These are phyloP conservation scores for Melaleuca quinquenervia DNA, from an alignment of 345 rosid genomes.

Conservation along the genomic window DNA sequence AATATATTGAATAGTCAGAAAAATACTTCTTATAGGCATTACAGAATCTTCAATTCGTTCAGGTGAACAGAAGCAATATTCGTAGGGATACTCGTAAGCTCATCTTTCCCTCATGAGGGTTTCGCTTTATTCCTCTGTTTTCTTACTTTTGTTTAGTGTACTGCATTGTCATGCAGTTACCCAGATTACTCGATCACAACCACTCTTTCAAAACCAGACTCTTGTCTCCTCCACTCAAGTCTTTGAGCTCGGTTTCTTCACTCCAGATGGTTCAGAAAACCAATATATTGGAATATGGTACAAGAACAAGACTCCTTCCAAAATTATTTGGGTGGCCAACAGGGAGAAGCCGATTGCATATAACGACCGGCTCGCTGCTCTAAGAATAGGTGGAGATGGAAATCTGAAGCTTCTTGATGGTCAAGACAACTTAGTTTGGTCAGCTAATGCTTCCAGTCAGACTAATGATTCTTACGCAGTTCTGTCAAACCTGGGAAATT, in stretches of 20 bases:
- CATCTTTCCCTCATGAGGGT: no score
- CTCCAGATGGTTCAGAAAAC: not conserved
- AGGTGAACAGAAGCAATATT: no score
- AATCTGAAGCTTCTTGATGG: conserved; percentile 12
- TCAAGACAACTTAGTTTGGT: conserved; percentile 6
- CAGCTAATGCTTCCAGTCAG: not conserved
- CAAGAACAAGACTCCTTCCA: not conserved
- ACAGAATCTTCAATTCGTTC: no score
- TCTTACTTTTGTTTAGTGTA: no score
- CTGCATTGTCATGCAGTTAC: no score
- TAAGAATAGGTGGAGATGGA: conserved; percentile 5
- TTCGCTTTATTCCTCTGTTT: no score
- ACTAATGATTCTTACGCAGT: not conserved
- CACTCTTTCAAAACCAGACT: not conserved
- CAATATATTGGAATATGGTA: not conserved
- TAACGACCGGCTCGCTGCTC: not conserved
- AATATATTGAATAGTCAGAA: no score
- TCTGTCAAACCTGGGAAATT: conserved; percentile 20
- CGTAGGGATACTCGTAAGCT: no score
- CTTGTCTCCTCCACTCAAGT: not conserved
- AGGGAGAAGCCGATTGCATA: conserved; percentile 14
- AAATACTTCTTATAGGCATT: no score
- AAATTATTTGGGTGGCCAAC: conserved; percentile 32
- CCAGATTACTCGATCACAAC: not conserved
- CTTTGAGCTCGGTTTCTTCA: conserved; percentile 1